A percentile compares a stretch with the other conserved stretches of the same genome.
phyloP scores from a whole-genome alignment of 148 eudicot species.

The Polygonum maritimum region DNA sequence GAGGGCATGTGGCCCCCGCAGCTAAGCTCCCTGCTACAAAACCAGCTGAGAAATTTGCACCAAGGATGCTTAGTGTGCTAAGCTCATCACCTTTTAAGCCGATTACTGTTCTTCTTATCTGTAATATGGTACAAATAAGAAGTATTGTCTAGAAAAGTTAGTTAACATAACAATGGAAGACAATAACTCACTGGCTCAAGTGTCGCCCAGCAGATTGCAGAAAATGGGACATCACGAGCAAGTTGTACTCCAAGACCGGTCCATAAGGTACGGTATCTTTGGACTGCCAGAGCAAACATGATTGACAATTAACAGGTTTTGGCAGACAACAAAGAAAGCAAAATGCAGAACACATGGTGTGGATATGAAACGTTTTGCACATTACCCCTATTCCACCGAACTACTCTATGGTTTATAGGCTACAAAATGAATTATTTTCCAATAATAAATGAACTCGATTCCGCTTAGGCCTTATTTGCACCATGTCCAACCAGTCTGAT shows the following conservation, averaged over 20 bases:
- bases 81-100: conserved; percentile 37
- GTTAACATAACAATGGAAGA: background rate
- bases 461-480: background rate
- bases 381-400: background rate
- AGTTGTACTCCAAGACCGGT: conserved; percentile 94
- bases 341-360: background rate
- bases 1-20: conserved; percentile 77
- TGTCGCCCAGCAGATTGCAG: conserved; percentile 86
- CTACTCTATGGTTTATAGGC: background rate
- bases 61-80: conserved; percentile 37
- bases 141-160: background rate
- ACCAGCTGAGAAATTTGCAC: conserved; percentile 88
- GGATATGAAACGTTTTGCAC: background rate
- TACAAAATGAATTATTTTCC: background rate
- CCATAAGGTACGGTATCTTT: conserved; percentile 69
- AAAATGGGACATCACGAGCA: conserved; percentile 92
- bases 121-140: conserved; percentile 6
- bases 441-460: background rate
- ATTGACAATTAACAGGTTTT: background rate
- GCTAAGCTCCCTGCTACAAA: conserved; percentile 83
- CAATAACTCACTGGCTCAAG: conserved; percentile 70
- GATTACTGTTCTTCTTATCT: conserved; percentile 56
- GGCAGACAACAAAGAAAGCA: background rate
- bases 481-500: background rate
- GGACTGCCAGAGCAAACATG: conserved; percentile 26